phyloP scores from a whole-genome alignment of 1,139 yeast genomes.

The Candida smagusa region DNA sequence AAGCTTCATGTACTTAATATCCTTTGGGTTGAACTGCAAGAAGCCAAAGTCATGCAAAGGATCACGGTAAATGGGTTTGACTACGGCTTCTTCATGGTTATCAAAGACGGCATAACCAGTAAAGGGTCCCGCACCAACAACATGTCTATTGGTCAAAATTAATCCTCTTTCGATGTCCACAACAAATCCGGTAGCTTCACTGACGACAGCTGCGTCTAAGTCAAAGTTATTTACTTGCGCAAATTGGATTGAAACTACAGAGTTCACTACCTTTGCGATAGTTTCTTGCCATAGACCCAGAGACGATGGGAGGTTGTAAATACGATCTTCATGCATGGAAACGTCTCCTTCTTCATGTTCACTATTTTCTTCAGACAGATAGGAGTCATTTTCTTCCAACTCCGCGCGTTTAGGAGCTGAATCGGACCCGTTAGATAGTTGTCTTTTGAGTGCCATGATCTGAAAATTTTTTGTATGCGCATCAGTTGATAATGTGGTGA shows the following conservation, averaged over 20 bases:
- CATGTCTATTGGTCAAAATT: conserved; percentile 88
- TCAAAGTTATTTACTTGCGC: conserved; percentile 86
- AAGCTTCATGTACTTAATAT: conserved; percentile 71
- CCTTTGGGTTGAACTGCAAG: conserved; percentile 68
- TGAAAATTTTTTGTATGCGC: neutral
- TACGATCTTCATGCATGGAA: no score
- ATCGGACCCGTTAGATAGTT: conserved; percentile 8
- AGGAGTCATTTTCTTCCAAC: no score
- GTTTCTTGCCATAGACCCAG: conserved; percentile 66
- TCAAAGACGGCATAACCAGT: conserved; percentile 89
- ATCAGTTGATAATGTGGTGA: no score
- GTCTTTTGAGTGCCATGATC: conserved; percentile 6
- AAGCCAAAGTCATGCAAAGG: conserved; percentile 88
- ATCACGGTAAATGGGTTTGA: conserved; percentile 76
- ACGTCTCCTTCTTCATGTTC: no score
- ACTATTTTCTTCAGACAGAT: no score
- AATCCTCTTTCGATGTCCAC: conserved; percentile 81
- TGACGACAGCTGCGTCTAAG: conserved; percentile 75
- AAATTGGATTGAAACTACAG: conserved; percentile 88
- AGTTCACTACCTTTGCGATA: conserved; percentile 74
- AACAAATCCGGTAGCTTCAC: conserved; percentile 95
- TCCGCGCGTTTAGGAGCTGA: conserved; percentile 2
- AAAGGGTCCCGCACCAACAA: conserved; percentile 93
- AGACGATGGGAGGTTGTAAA: conserved; percentile 1
- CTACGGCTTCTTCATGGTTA: conserved; percentile 91